Percentiles rank a stretch among this genome's conserved stretches.
Evolutionary conservation across 805 yeast species (phyloP).

Genomic region (Spathaspora boniae): DNA sequence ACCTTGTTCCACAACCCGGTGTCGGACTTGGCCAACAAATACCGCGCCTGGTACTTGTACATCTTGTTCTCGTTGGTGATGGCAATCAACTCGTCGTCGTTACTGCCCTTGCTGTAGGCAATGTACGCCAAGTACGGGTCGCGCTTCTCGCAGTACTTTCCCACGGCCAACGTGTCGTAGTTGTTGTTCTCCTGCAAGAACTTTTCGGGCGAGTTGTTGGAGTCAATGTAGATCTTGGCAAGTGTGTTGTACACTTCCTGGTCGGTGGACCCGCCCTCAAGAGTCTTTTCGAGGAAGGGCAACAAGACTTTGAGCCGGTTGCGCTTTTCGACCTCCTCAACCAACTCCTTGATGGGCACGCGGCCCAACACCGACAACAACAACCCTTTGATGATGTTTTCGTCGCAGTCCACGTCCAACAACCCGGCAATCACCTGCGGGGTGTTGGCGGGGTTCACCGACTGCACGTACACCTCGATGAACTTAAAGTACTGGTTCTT

Average conservation of each 20-base stretch:
- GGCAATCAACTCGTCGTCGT: constrained; percentile 82
- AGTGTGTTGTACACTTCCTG: constrained; percentile 90
- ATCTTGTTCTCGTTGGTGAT: constrained; percentile 96
- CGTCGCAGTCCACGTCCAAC: constrained; percentile 97
- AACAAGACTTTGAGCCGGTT: constrained; percentile 86
- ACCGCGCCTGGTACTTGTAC: constrained; percentile 99
- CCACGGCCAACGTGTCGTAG: constrained; percentile 93
- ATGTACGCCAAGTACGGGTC: constrained; percentile 98
- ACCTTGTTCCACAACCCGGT: constrained; percentile 78
- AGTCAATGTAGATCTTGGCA: constrained; percentile 96
- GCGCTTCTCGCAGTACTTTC: constrained; percentile 97
- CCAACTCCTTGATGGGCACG: constrained; percentile 87
- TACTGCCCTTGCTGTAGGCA: constrained; percentile 93
- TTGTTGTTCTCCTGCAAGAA: constrained; percentile 86
- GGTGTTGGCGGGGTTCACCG: constrained; percentile 92
- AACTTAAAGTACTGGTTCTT: constrained; percentile 94
- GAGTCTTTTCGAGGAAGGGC: constrained; percentile 89
- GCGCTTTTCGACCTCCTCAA: constrained; percentile 94
- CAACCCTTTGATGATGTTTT: constrained; percentile 73
- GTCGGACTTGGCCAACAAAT: constrained; percentile 86
- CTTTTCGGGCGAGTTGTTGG: constrained; percentile 96
- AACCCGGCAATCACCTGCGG: constrained; percentile 96
- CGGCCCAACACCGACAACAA: constrained; percentile 86
- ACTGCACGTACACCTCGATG: constrained; percentile 96
- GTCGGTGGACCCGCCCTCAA: constrained; percentile 80